Evolutionary conservation across 345 rosid species (phyloP), one percentile per base, ranked within the genome.

Genomic region (Nasturtium officinale): DNA sequence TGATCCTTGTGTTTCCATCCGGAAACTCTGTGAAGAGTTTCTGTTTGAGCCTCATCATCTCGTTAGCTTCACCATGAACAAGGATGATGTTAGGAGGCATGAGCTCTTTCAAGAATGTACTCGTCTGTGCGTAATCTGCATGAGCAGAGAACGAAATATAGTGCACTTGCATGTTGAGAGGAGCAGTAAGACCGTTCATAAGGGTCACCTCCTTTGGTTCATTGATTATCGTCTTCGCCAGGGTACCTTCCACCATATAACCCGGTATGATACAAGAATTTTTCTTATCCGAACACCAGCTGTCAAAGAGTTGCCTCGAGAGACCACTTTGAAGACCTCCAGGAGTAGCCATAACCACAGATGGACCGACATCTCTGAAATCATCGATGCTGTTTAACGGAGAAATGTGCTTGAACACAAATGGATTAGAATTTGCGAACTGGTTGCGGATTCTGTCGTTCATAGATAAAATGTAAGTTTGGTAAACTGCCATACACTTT

Each of bases 261-360:
- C 98, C 96, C 0, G 97, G 98, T 62, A 94, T 65, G 25, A 91
- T 82, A 62, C 97, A 93, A 25, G 97, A 81, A 50, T 91, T 94
- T 73, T 88, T 94, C 91, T 85, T 94, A 25, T 94, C 95, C 32
- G 91, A 74, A 73, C 97, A 94, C 98, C 98, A 94, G 81, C 50
- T 83, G 76, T 91, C 98, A 75, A 94, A 94, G 67, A 94, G 83
- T 76, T 91, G 97, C 73, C 97, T 79, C 0, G 98, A 94, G 60
- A 94, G 61, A 45, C 97, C 98, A 25, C 98, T 94, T 70, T 94
- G 97, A 66, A 94, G 91, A 53, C 95, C 89, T 55, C 96, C 77
- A 5, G 97, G 98, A 78, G 87, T 94, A 43, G 98, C 98, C 98
- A 94, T 89, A 35, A 91, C 97, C 65, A 94, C 97, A 3, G 86